A percentile compares a stretch with the other conserved stretches of the same genome.
phyloP scores from a whole-genome alignment of 164 flowering plant genomes.

The Aristolochia contorta region DNA sequence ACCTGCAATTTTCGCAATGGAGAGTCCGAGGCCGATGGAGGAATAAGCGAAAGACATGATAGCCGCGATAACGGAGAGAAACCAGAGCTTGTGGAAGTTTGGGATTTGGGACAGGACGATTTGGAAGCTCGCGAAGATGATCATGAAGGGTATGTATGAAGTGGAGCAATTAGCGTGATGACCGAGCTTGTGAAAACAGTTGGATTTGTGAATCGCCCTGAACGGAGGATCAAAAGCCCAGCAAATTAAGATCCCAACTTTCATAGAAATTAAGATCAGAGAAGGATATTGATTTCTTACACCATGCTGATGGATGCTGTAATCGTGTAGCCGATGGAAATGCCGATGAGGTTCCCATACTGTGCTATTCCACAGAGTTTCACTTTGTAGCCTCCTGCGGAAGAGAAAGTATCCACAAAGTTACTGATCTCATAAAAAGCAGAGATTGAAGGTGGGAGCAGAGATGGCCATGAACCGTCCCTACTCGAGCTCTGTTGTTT shows the following conservation, averaged over 20 bases:
- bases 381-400: conserved; percentile 64
- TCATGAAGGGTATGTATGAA: conserved; percentile 31
- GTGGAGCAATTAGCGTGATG: conserved; percentile 25
- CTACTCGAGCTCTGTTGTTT: no score
- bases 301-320: conserved; percentile 96
- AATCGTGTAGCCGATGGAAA: conserved; percentile 88
- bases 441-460: no score
- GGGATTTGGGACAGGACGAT: conserved; percentile 52
- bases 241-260: no score
- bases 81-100: conserved; percentile 47
- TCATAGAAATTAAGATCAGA: no score
- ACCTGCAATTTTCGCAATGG: conserved; percentile 43
- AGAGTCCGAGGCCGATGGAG: conserved; percentile 48
- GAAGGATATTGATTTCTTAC: conserved; percentile 36
- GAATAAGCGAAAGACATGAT: conserved; percentile 64
- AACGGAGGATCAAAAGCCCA: not conserved
- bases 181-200: conserved; percentile 43
- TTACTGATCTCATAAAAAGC: not conserved
- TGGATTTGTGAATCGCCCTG: conserved; percentile 47
- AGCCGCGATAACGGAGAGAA: conserved; percentile 57
- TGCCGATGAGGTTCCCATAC: conserved; percentile 62
- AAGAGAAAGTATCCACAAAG: not conserved
- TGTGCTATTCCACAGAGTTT: conserved; percentile 84
- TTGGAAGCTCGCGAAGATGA: conserved; percentile 30
- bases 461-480: no score